A percentile compares a stretch with the other conserved stretches of the same genome.
phyloP scores from a whole-genome alignment of 2,329 filamentous ascomycete genomes.

The Stachybotrys chlorohalonatus region DNA sequence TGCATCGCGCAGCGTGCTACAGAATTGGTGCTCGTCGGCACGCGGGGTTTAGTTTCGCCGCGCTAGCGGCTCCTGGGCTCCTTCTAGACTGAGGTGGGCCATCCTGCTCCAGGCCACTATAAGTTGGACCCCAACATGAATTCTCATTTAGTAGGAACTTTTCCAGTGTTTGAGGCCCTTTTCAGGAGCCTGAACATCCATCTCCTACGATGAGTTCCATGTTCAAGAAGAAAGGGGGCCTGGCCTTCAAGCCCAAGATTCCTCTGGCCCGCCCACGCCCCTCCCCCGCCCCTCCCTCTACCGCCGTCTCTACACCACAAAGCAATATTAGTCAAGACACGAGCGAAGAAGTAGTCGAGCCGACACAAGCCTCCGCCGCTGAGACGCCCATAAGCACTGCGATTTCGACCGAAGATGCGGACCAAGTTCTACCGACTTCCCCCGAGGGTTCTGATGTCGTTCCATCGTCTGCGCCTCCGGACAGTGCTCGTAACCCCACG shows the following conservation, averaged over 20 bases:
- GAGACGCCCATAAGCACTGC: not conserved
- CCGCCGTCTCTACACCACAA: not conserved
- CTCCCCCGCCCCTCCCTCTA: constrained; percentile 26
- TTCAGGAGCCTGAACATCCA: not conserved
- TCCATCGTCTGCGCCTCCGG: not conserved
- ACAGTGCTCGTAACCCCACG: not conserved
- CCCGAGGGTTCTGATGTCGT: not conserved
- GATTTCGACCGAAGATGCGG: not conserved
- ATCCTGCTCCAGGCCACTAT: no score
- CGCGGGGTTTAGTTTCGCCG: no score
- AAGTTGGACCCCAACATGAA: no score
- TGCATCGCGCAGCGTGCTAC: no score
- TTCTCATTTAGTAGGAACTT: no score
- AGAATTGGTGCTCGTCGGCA: no score
- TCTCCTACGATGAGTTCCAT: constrained; percentile 50
- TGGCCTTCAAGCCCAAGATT: constrained; percentile 63
- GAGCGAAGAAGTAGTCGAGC: not conserved
- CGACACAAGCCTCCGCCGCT: not conserved
- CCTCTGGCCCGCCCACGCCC: constrained; percentile 43
- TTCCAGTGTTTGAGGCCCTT: no score
- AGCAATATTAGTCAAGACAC: not conserved
- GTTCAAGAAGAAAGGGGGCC: constrained; percentile 56
- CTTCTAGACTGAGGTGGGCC: no score
- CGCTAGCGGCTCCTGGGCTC: no score
- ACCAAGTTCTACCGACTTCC: not conserved